phyloP scores from a whole-genome alignment of 176 grass and related monocot genomes.

The Typha latifolia region DNA sequence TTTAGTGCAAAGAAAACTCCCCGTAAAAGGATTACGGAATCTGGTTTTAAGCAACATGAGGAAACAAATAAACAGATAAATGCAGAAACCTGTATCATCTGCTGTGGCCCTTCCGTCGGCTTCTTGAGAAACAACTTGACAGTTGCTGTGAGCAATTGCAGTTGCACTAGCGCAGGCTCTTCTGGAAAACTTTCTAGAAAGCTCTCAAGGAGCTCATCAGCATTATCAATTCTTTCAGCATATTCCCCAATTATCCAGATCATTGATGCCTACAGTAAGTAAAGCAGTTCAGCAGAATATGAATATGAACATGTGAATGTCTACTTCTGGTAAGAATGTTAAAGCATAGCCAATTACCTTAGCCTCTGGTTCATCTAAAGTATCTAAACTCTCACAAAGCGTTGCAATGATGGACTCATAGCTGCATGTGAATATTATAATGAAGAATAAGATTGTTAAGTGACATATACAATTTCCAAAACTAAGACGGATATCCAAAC shows the following conservation, averaged over 20 bases:
- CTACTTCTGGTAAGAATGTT: not conserved
- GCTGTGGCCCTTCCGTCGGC: conserved; percentile 85
- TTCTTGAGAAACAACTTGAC: conserved; percentile 96
- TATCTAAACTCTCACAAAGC: conserved; percentile 93
- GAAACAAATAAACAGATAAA: conserved; percentile 7
- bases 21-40: not conserved
- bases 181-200: conserved; percentile 92
- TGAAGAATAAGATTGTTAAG: not conserved
- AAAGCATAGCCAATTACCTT: conserved; percentile 40
- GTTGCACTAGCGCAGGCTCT: conserved; percentile 75
- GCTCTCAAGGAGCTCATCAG: conserved; percentile 94
- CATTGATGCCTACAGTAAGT: conserved; percentile 73
- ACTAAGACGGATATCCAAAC: conserved; percentile 12
- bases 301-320: not conserved
- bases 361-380: conserved; percentile 90
- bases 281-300: conserved; percentile 7
- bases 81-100: conserved; percentile 85
- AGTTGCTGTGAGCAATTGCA: conserved; percentile 77
- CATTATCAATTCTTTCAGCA: conserved; percentile 99
- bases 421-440: conserved; percentile 28
- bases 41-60: not conserved
- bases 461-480: not conserved
- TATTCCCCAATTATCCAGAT: conserved; percentile 99
- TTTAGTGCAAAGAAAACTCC: too few relatives aligned
- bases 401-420: conserved; percentile 97